phyloP scores from a whole-genome alignment of 805 yeast genomes.

The Saturnispora halmiae region DNA sequence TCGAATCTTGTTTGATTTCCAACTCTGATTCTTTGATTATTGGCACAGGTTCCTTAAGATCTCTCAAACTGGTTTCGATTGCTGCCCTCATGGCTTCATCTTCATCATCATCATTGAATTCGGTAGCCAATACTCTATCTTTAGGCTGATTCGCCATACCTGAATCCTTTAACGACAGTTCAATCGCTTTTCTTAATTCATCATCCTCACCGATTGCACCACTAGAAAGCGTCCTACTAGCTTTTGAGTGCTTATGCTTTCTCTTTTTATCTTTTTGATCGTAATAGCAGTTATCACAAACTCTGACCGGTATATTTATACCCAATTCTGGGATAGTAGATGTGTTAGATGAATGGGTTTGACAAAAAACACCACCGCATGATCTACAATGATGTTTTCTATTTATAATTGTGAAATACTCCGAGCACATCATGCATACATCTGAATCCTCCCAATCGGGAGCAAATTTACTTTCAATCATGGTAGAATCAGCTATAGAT shows the following conservation, averaged over 20 bases:
- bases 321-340: constrained; percentile 77
- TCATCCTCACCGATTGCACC: constrained; percentile 55
- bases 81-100: constrained; percentile 92
- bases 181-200: constrained; percentile 69
- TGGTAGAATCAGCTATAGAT: constrained; percentile 32
- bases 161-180: constrained; percentile 59
- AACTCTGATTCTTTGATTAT: constrained; percentile 12
- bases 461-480: constrained; percentile 84
- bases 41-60: constrained; percentile 35
- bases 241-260: constrained; percentile 11
- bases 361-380: constrained; percentile 93
- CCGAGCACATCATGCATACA: constrained; percentile 90
- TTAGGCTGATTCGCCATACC: constrained; percentile 13
- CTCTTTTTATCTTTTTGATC: constrained; percentile 38
- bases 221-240: neutral
- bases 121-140: constrained; percentile 1
- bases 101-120: constrained; percentile 42
- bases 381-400: constrained; percentile 95
- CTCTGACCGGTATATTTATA: constrained; percentile 80
- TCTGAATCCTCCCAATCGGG: constrained; percentile 98
- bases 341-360: constrained; percentile 67
- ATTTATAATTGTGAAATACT: constrained; percentile 66
- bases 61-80: constrained; percentile 81
- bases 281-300: constrained; percentile 81
- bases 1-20: constrained; percentile 8